These are phyloP conservation scores for Agrostemma githago DNA, from an alignment of 148 eudicot species.

Conservation along the genomic window DNA sequence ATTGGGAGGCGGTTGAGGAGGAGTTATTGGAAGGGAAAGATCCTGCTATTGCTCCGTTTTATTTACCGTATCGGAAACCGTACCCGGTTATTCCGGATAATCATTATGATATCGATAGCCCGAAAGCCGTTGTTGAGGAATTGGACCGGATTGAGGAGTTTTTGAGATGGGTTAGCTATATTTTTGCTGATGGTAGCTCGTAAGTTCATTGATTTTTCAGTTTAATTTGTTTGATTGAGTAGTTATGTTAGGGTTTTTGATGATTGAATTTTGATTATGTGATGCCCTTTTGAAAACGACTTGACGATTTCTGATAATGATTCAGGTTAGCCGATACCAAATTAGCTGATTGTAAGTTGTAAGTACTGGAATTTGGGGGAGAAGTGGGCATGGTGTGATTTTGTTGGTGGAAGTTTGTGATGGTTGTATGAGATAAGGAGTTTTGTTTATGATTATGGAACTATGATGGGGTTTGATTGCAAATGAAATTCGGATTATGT, in stretches of 20 bases:
- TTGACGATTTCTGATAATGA: no score
- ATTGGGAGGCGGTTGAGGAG: slow-evolving; percentile 34
- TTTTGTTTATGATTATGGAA: no score
- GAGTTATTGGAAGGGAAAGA: slow-evolving; percentile 49
- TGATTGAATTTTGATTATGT: not conserved
- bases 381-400: no score
- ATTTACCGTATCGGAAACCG: slow-evolving; percentile 62
- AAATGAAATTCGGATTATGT: no score
- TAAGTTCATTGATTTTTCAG: slow-evolving; percentile 29
- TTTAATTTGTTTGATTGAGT: not conserved
- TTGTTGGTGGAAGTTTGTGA: no score
- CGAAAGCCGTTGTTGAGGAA: slow-evolving; percentile 65
- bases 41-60: slow-evolving; percentile 74
- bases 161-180: slow-evolving; percentile 80
- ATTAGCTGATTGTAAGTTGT: no score
- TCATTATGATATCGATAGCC: slow-evolving; percentile 46
- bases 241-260: not conserved
- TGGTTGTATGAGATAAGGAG: no score
- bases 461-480: no score
- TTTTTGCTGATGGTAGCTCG: slow-evolving; percentile 75
- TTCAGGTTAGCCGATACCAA: no score
- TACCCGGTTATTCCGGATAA: slow-evolving; percentile 69
- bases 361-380: no score
- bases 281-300: no score
- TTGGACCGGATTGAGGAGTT: slow-evolving; percentile 89